Conservation (phyloP, 2,329 filamentous ascomycete species). For the Aspergillus fumigatus region DNA sequence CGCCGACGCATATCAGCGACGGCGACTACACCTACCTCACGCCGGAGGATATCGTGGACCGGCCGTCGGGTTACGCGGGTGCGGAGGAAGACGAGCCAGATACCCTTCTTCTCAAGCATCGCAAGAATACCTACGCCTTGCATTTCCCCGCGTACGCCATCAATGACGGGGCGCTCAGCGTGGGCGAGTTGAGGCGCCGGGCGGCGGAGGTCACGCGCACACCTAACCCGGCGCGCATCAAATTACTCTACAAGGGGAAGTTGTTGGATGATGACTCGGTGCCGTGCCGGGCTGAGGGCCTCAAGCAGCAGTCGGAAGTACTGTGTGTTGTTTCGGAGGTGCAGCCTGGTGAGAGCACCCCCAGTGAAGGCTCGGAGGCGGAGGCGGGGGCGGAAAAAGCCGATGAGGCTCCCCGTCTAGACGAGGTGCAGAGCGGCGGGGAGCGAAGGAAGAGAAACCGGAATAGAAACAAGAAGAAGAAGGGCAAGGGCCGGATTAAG, state of each 20-base stretch:
- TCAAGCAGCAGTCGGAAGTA: constrained; percentile 47
- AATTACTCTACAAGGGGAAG: constrained; percentile 45
- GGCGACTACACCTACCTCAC: constrained; percentile 38
- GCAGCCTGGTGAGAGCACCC: constrained; percentile 24
- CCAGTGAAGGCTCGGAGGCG: constrained; percentile 30
- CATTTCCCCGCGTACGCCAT: constrained; percentile 46
- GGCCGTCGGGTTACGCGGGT: constrained; percentile 12
- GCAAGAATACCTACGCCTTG: constrained; percentile 38
- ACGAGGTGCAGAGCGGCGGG: constrained; percentile 16
- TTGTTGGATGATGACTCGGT: constrained; percentile 39
- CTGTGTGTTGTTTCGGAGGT: constrained; percentile 43
- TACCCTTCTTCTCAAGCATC: constrained; percentile 41
- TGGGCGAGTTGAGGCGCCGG: constrained; percentile 38
- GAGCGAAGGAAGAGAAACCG: constrained; percentile 15
- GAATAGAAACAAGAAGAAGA: constrained; percentile 16
- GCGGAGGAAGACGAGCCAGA: constrained; percentile 38
- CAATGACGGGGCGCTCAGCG: constrained; percentile 40
- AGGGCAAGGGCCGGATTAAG: constrained; percentile 15
- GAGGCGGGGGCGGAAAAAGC: constrained; percentile 14
- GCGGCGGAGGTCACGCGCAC: constrained; percentile 37
- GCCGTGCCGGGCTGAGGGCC: constrained; percentile 39
- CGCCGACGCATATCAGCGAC: constrained; percentile 33
- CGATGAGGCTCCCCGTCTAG: constrained; percentile 14
- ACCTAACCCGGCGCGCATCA: constrained; percentile 34
- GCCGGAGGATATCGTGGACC: constrained; percentile 31